phyloP scores from a whole-genome alignment of 371 early-diverging fungal genomes.

The Funneliformis caledonium region DNA sequence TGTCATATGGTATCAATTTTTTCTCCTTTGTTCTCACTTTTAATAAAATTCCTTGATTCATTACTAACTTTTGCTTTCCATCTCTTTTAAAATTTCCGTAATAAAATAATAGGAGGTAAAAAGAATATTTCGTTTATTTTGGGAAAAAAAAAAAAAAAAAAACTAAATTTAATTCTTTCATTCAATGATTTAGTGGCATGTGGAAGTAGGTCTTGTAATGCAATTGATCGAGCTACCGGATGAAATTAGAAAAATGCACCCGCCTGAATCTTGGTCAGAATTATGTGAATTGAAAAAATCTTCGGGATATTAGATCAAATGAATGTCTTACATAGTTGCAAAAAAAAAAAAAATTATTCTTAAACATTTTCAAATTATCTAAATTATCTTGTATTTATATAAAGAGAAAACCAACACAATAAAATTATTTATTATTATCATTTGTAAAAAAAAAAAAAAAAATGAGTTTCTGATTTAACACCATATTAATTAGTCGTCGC shows the following conservation, averaged over 20 bases:
- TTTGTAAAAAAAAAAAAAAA: too few species aligned
- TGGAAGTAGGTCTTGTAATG: slow-evolving; percentile 2
- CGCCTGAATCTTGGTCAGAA: not conserved
- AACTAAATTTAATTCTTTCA: not conserved
- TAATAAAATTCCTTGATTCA: not conserved
- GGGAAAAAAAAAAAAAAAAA: too few species aligned
- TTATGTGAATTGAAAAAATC: not conserved
- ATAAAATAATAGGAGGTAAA: not conserved
- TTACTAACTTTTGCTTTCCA: not conserved
- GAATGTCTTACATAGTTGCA: too few species aligned
- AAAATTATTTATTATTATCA: too few species aligned
- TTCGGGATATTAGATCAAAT: too few species aligned
- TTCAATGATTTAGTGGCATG: slow-evolving; percentile 14
- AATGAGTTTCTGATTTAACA: too few species aligned
- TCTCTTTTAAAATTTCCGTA: not conserved
- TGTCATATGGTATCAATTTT: not conserved
- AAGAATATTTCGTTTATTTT: not conserved
- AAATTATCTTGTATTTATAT: too few species aligned
- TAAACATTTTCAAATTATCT: too few species aligned
- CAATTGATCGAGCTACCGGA: slow-evolving; percentile 19
- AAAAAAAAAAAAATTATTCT: too few species aligned
- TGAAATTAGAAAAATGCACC: not conserved
- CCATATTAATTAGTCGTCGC: too few species aligned
- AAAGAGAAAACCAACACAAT: too few species aligned
- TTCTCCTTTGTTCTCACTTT: too few species aligned